These are phyloP conservation scores for Lupinus albus DNA, from an alignment of 306 rosid species.

Conservation along the genomic window DNA sequence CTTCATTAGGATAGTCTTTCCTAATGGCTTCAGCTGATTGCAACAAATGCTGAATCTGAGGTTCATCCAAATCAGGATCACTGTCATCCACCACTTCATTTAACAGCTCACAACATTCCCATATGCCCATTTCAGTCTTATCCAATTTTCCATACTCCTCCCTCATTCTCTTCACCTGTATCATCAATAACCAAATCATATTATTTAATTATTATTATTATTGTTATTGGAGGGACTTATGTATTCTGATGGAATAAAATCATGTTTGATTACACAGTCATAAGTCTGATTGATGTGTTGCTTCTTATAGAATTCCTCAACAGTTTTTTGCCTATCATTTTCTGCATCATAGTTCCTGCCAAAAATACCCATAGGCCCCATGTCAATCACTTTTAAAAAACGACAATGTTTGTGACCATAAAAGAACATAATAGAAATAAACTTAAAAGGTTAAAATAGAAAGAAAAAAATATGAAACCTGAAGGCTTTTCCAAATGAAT, in stretches of 20 bases:
- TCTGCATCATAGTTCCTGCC: slow-evolving; percentile 63
- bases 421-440: background rate
- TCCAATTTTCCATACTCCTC: slow-evolving; percentile 55
- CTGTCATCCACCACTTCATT: slow-evolving; percentile 65
- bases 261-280: slow-evolving; percentile 50
- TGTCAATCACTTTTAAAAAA: background rate
- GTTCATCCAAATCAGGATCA: slow-evolving; percentile 73
- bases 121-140: slow-evolving; percentile 60
- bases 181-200: background rate
- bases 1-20: slow-evolving; percentile 59
- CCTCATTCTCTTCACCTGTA: slow-evolving; percentile 59
- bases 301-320: slow-evolving; percentile 60
- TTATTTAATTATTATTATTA: too few relatives aligned
- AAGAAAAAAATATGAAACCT: slow-evolving; percentile 38
- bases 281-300: slow-evolving; percentile 62
- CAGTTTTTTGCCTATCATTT: slow-evolving; percentile 58
- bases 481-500: slow-evolving; percentile 61
- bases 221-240: background rate
- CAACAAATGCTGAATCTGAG: slow-evolving; percentile 64
- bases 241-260: background rate
- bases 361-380: background rate
- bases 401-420: background rate
- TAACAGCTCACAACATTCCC: slow-evolving; percentile 71
- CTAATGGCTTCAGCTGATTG: slow-evolving; percentile 67
- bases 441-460: background rate